Evolutionary conservation across 176 grass and related monocot genomes (phyloP), one percentile per base, ranked within the genome.

Genomic region (Cenchrus americanus): DNA sequence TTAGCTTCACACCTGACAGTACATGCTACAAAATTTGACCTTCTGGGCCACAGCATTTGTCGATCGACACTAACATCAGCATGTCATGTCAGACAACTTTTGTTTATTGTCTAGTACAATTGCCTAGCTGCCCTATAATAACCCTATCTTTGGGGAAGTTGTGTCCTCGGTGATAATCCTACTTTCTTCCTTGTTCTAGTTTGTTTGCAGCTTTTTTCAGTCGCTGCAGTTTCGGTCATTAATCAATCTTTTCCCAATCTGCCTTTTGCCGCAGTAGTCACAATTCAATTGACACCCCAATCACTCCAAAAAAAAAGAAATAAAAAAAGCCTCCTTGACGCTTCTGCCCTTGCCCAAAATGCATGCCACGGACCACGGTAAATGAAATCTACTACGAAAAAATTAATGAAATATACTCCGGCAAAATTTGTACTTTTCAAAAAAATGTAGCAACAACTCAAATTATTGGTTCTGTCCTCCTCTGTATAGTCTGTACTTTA

Each of bases 201-300:
- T 77, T 41, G 40, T 60, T 23, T 69, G 65, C 75, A 86, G 66
- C 66, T 41, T 86, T 79, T 63, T 63, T 52, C 10, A 4, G 67
- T 41, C 49, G 48, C 71, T 27, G 60, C 12, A 42, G n/a, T 51
- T 55, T 47, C 60, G 14, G n/a, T n/a, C 82, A 47, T 55, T 65
- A 79, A 79, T 71, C 75, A 71, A 10, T 69, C 63, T n/a, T 55
- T 66, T 53, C 30, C 21, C 57, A 26, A 75, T 76, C 61, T 24
- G 19, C 15, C 10, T 50, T 62, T 50, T 62, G 6, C 14, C 6
- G 14, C 14, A 10, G 2, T 4, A 37, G 27, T 66, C 15, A 17
- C 26, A 48, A 44, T 47, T 26, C 43, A 32, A 14, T 47, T 26
- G 69, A 22, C 62, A 77, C 19, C 60, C 5, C 8, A 17, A 13